phyloP scores from a whole-genome alignment of 768 basidiomycete species.

The Tylopilus sp. region DNA sequence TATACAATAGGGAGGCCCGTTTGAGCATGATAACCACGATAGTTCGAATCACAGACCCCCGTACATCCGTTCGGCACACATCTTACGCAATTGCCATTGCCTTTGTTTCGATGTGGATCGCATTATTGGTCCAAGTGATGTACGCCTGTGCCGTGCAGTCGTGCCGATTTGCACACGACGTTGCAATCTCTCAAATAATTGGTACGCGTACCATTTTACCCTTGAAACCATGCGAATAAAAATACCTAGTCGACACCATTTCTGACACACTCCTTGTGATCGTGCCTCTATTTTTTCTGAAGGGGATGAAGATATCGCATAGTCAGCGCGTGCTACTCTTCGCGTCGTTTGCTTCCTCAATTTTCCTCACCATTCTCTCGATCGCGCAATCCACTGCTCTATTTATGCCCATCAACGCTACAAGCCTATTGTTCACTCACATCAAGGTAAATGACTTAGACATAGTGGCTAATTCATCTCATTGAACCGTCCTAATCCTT shows the following conservation, averaged over 20 bases:
- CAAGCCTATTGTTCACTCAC: conserved; percentile 9
- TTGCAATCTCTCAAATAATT: conserved; percentile 12
- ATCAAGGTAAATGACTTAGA: conserved; percentile 16
- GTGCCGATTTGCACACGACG: neutral
- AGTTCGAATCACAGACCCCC: conserved; percentile 6
- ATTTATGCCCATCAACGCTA: neutral
- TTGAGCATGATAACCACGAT: conserved; percentile 17
- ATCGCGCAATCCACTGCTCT: conserved; percentile 11
- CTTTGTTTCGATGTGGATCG: conserved; percentile 17
- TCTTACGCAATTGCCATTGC: conserved; percentile 1
- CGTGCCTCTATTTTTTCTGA: conserved; percentile 14
- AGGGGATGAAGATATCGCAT: conserved; percentile 9
- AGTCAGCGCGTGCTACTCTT: conserved; percentile 13
- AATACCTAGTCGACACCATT: conserved; percentile 16
- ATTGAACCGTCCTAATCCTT: neutral
- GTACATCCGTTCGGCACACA: neutral
- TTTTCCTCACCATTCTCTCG: conserved; percentile 19
- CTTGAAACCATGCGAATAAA: neutral
- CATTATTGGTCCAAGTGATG: neutral
- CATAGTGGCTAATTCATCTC: neutral
- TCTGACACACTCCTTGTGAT: conserved; percentile 15
- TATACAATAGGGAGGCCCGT: conserved; percentile 7
- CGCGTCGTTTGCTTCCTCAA: conserved; percentile 20
- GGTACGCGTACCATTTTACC: conserved; percentile 6
- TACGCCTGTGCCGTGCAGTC: neutral